Evolutionary conservation across 805 yeast species (phyloP), one percentile per base, ranked within the genome.

Genomic region (Lachancea nothofagi): DNA sequence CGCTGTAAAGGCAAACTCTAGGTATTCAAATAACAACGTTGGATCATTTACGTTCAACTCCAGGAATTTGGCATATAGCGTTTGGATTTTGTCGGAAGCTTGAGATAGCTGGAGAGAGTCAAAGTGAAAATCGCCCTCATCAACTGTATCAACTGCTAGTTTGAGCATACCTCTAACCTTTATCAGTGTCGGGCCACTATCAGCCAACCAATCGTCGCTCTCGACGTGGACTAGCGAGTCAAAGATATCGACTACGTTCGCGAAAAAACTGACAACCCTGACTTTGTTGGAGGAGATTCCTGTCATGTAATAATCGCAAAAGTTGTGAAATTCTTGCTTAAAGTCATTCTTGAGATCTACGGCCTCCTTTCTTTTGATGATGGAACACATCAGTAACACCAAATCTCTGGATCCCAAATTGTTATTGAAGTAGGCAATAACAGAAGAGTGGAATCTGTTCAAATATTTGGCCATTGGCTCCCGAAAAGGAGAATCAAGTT

Each of bases 401-500:
- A 95, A 53, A 69, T 71, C 53, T 40, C 95, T 69, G 36, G 78
- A 77, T 22, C 74, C 72, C 58, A 83, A 73, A 53, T 82, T 79
- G 21, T 74, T 75, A 24, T 74, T 66, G 63, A 85, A 89, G 54
- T 79, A 84, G 21, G 77, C 77, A 36, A 78, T 68, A 3, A 94
- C 74, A 48, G 89, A 83, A 18, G 72, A 75, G 2, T 94, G 78
- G 58, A 88, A 90, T 44, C 96, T 69, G 59, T 88, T 78, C 62
- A 93, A 66, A 54, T 83, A 93, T 56, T 82, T 83, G 6, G 94
- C 89, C 33, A 90, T 75, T 2, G 98, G 96, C n/a, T 69, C 72
- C 48, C 98, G 72, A 69, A 93, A 89, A 3, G 97, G 97, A 1
- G 97, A 86, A 29, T 71, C 71, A 42, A 86, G 84, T 46, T 84